Evolutionary conservation across 495 filamentous ascomycete genomes (phyloP).

Genomic region (Penicillium ochrochloron): DNA sequence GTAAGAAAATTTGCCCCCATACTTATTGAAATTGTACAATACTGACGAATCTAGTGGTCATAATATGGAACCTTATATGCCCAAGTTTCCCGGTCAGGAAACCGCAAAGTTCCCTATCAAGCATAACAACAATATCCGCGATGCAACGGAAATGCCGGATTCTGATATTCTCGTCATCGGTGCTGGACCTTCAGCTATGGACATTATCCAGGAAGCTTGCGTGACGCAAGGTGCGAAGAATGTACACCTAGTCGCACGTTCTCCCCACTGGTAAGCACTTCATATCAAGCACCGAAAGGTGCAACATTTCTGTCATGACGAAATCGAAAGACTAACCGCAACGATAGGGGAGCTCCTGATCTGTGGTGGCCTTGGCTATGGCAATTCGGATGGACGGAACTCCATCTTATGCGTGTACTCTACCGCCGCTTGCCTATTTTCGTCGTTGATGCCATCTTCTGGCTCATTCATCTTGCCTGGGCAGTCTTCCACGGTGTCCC

Average conservation of each 20-base stretch:
- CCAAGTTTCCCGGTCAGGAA: conserved; percentile 16
- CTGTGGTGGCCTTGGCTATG: conserved; percentile 18
- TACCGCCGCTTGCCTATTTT: conserved; percentile 12
- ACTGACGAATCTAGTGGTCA: conserved; percentile 10
- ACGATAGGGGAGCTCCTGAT: conserved; percentile 10
- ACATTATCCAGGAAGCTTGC: conserved; percentile 16
- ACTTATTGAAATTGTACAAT: background rate
- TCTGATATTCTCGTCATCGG: conserved; percentile 15
- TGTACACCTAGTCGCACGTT: conserved; percentile 13
- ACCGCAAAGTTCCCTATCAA: conserved; percentile 15
- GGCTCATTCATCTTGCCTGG: conserved; percentile 13
- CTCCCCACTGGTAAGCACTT: conserved; percentile 12
- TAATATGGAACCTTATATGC: conserved; percentile 16
- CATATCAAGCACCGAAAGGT: background rate
- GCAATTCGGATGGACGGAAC: conserved; percentile 13
- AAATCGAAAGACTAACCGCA: background rate
- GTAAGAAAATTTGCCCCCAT: background rate
- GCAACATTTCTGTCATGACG: too few relatives aligned
- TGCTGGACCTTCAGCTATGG: conserved; percentile 14
- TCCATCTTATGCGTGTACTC: conserved; percentile 11
- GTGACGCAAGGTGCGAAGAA: conserved; percentile 7
- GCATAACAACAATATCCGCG: conserved; percentile 16
- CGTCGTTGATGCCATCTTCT: conserved; percentile 13
- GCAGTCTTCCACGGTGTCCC: conserved; percentile 12
- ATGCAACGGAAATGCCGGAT: conserved; percentile 9